Base-by-base conservation (phyloP, 225 moss, liverwort and hornwort genomes). In the Polytrichum formosum region DNA sequence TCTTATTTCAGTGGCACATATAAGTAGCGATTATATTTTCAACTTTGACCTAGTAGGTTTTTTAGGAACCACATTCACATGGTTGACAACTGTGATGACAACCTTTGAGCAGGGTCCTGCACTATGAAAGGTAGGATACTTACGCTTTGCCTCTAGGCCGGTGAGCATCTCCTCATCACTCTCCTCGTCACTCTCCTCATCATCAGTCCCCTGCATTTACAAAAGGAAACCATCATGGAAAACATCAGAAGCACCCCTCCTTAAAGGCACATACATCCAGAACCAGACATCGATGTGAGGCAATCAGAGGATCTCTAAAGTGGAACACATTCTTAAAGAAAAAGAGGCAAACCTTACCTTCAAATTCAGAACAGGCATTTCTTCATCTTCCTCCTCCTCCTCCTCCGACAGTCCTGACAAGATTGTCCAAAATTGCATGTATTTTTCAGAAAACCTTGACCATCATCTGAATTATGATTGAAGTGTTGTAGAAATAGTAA, bases 141-240 rank as follows among this genome's bases (percentile, higher is more conserved):
- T 79, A 93, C 93, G 73, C 75, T 86, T 95, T 56, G 90, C 92
- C 67, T 82, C 95, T 53, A 95, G 85, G 20, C 91, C 95, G 2
- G 92, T 89, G 4, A 92, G 80, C 73, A 92, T 85, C 69, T 88
- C 85, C n/a, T 92, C 92, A 28, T 78, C 89, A 74, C 92, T 74
- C 31, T 92, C 81, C 58, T 84, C 82, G 56, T 77, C 85, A 26
- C 73, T 66, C 56, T 73, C 66, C 73, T 22, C 46, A 16, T 46
- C 46, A 16, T 46, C 46, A 46, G 13, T 46, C 46, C 46, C 46
- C 46, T 46, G 46, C 46, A 46, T 46, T 16, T 16, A 13, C 46
- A 46, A 46, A 13, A 46, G 46, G 13, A 46, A 35, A 46, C 46
- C 13, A 46, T 46, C 46, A 46, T 46, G 13, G 2, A 46, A 46